Conservation (phyloP, 148 eudicot genomes). For the Cornus suecica region DNA sequence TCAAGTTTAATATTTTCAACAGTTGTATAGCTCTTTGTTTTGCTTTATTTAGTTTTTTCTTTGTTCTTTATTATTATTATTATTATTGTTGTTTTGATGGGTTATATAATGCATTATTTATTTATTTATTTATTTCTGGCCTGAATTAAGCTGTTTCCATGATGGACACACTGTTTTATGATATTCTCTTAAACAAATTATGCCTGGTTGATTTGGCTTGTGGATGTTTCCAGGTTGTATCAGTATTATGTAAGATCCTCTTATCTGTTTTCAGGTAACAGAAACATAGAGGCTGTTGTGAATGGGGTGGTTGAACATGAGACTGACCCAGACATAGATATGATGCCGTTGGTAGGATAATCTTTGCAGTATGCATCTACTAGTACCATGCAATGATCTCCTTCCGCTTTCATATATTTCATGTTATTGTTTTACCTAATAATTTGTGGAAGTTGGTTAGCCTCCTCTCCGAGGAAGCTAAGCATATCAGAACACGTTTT, state of each 20-base stretch:
- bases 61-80: too few species aligned
- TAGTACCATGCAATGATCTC: background rate
- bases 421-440: background rate
- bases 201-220: background rate
- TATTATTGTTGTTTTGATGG: background rate
- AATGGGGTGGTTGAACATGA: slow-evolving; percentile 98
- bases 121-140: background rate
- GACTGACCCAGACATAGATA: slow-evolving; percentile 81
- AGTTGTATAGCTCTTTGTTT: too few species aligned
- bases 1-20: too few species aligned
- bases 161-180: background rate
- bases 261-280: slow-evolving; percentile 54
- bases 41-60: too few species aligned
- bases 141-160: background rate
- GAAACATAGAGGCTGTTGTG: slow-evolving; percentile 76
- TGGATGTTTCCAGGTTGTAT: background rate
- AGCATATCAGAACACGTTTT: background rate
- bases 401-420: background rate
- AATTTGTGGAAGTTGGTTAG: background rate
- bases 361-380: background rate
- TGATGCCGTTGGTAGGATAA: slow-evolving; percentile 73
- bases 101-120: too few species aligned
- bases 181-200: background rate
- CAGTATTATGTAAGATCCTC: background rate
- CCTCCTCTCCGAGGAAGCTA: background rate